These are phyloP conservation scores for Botrytis squamosa DNA, from an alignment of 2,329 filamentous ascomycete species.

Conservation along the genomic window DNA sequence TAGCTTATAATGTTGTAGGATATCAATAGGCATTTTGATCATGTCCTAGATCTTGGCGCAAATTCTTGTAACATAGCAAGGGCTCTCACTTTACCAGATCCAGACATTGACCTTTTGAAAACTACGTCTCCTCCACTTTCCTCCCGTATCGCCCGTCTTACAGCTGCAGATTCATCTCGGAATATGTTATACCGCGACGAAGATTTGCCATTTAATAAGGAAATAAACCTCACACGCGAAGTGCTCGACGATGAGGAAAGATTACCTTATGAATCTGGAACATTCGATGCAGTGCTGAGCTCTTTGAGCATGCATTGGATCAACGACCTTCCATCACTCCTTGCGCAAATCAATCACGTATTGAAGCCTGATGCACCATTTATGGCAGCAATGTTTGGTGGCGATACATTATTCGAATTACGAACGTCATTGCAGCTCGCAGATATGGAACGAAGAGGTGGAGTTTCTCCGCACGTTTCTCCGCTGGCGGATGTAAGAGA, in stretches of 20 bases:
- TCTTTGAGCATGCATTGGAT: conserved; percentile 94
- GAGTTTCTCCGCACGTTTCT: conserved; percentile 85
- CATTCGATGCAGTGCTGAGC: conserved; percentile 88
- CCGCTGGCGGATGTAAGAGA: conserved; percentile 91
- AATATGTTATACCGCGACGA: conserved; percentile 78
- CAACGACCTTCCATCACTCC: conserved; percentile 85
- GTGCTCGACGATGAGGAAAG: conserved; percentile 74
- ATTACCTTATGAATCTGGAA: conserved; percentile 70
- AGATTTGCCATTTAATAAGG: conserved; percentile 69
- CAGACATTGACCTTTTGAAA: conserved; percentile 57
- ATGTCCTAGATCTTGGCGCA: conserved; percentile 87
- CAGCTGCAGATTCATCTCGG: conserved; percentile 78
- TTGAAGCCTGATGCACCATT: conserved; percentile 91
- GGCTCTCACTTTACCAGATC: conserved; percentile 70
- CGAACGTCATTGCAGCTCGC: conserved; percentile 91
- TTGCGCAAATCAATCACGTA: conserved; percentile 80
- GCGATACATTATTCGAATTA: conserved; percentile 90
- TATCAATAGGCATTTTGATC: conserved; percentile 83
- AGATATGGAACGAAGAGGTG: conserved; percentile 86
- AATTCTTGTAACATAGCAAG: conserved; percentile 94
- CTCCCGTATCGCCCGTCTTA: conserved; percentile 68
- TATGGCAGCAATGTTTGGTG: conserved; percentile 93
- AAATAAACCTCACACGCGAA: conserved; percentile 69
- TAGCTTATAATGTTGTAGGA: conserved; percentile 54
- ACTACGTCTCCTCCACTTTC: conserved; percentile 63